Base-by-base conservation (phyloP, 75 land plant species). In the Sequoia sempervirens region DNA sequence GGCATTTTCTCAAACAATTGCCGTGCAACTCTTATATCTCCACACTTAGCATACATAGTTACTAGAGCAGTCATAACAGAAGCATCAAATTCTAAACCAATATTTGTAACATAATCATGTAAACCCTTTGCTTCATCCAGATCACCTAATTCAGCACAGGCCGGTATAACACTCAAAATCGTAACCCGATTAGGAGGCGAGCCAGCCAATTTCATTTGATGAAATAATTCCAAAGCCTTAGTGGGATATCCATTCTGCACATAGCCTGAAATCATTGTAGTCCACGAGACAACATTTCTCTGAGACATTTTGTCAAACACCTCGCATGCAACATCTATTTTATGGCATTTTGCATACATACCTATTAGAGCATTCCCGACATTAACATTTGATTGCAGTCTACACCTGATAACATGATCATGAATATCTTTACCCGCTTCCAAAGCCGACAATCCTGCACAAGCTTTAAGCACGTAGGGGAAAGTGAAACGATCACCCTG, bases 201-300 rank as follows among this genome's bases (percentile, higher is more conserved):
- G 7, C 80, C 83, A 30, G 85, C 83, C 50, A 7, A 79, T 80
- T 87, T 82, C 95, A 93, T 93, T 41, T 78, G 30, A 20, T 47
- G 75, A 81, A 86, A 93, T 70, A 90, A n/a, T 58, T 83, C 85
- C 40, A 92, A 69, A 45, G 92, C 93, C 80, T 86, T 84, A 10
- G 84, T 85, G 13, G 41, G 73, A 32, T 69, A 75, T 37, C 83
- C 92, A 12, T 56, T 82, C 76, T 87, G 82, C 5, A 79, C 88
- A 80, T 87, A 83, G 50, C 85, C 89, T 10, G 81, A 61, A 40
- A 93, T 90, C 84, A 93, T 82, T 1, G 90, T 87, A 84, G 89
- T 94, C 96, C 96, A 94, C 12, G 93, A 91, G 15, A 92, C 92
- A 23, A 90, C 92, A 86, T 88, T 89, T 76, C 86, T 87, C 0